Base-by-base conservation (phyloP, 495 filamentous ascomycete genomes). In the Aspergillus mulundensis region DNA sequence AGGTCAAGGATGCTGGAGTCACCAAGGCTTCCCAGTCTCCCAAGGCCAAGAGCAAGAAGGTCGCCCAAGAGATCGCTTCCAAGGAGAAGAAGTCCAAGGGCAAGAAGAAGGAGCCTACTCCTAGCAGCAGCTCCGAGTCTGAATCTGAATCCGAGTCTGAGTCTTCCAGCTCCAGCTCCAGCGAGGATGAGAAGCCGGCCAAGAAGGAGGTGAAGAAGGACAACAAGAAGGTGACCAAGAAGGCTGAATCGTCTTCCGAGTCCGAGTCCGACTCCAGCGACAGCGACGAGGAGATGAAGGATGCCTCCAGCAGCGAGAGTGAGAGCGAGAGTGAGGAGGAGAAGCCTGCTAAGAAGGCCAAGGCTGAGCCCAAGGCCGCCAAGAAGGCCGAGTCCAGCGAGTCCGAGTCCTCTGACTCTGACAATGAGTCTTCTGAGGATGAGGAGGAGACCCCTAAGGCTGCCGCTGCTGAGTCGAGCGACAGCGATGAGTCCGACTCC, bases 1-100 rank as follows among this genome's bases (percentile, higher is more conserved):
- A 79, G 70, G 78, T 78, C 73, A 81, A 80, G 72, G 70, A 75
- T 62, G 68, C 74, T 60, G 77, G 71, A 50, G 71, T 81, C 54
- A 70, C 70, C 70, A 81, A 81, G 72, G 58, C 74, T 45, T 67
- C 76, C 56, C 67, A 75, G 69, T 71, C 74, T 39, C 71, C 75
- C 34, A 75, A 78, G 61, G 55, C 75, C 51, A 79, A 79, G 72
- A 76, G 73, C 75, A 79, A 79, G 68, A 65, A 72, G 58, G 62
- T 78, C 49, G 76, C 78, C 54, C 66, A 68, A 49, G 70, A 78
- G 53, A 60, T 73, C 18, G 73, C 69, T 42, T 45, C 68, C 48
- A 79, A 81, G 70, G 70, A 66, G 36, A 62, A 75, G 52, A 74
- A 73, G 62, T 47, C 59, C 49, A 77, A 61, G 66, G 74, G 49